phyloP scores from a whole-genome alignment of 495 filamentous ascomycete genomes.

The Talaromyces stipitatus region DNA sequence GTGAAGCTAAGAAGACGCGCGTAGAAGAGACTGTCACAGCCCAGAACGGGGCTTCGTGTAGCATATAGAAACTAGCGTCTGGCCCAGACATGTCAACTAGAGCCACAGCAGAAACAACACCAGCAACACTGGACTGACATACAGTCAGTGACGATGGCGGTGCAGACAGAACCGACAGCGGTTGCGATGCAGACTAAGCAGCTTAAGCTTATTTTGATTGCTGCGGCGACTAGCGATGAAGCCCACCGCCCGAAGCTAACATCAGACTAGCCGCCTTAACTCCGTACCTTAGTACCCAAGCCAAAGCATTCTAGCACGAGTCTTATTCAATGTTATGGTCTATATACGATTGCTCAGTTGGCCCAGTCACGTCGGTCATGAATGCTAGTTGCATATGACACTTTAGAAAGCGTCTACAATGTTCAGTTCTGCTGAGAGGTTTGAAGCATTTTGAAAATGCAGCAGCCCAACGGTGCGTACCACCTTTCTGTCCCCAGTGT shows the following conservation, averaged over 20 bases:
- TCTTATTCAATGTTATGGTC: background rate
- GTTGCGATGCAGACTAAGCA: no score
- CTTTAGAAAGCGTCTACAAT: background rate
- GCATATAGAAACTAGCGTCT: background rate
- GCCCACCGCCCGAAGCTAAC: background rate
- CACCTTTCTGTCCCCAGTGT: background rate
- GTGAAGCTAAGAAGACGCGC: background rate
- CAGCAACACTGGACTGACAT: background rate
- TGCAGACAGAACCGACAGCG: no score
- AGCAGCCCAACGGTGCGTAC: conserved; percentile 5
- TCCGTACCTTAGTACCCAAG: background rate
- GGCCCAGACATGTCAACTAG: background rate
- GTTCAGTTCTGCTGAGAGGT: background rate
- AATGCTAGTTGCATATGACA: background rate
- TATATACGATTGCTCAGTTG: no score
- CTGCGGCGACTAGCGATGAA: background rate
- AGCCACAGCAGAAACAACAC: background rate
- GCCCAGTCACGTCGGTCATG: no score
- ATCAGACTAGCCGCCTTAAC: background rate
- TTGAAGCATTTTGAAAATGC: conserved; percentile 4
- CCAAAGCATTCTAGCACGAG: background rate
- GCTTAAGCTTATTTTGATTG: background rate
- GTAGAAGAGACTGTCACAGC: background rate
- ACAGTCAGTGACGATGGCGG: background rate
- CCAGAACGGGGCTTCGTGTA: background rate